Base-by-base conservation (phyloP, 2,329 filamentous ascomycete species). In the Hypoxylon sp. region DNA sequence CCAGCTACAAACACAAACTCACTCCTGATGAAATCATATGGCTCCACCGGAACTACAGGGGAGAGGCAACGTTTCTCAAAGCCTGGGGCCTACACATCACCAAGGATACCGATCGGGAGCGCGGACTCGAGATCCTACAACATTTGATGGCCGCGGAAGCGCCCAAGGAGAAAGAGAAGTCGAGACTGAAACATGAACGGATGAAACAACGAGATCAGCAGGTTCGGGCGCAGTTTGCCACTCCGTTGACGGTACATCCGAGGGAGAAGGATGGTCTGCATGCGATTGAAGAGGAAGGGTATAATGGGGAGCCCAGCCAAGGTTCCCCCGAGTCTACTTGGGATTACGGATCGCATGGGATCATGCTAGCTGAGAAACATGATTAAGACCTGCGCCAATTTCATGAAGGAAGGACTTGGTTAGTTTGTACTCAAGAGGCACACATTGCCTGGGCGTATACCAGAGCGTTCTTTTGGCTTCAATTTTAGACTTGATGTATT, bases 21-120 rank as follows among this genome's bases (percentile, higher is more conserved):
- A 58, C 51, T 7, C 9, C 44, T 1, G 47, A 55, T 17, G 20
- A 58, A 15, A 38, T 47, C 8, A 2, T 58, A 32, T 58, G 55
- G 55, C 32, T 58, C 6, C 55, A 58, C 37, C 47, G 25, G 8
- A 58, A 58, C 16, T 58, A 58, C 26, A 44, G 55, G 16, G 55
- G 55, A 11, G 51, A 58, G 16, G 55, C 47, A 5, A 58, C 55
- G 4, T 58, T 58, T 20, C 32, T 58, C 4, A 51, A 52, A 12
- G 55, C 55, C 3, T 58, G 55, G 55, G 55, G 55, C 3, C 44
- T 58, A 2, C 51, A 55, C 17, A 30, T 49, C 6, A 40, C 34
- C 1, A 45, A 40, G 17, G 51, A 47, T 13, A 26, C 11, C 2
- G 55, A 58, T 17, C 26, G 55, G 13, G 44, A 52, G 21, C 34